A percentile compares a stretch with the other conserved stretches of the same genome.
These are phyloP conservation scores for Cochlearia excelsa DNA, from an alignment of 345 rosid species.

Conservation along the genomic window DNA sequence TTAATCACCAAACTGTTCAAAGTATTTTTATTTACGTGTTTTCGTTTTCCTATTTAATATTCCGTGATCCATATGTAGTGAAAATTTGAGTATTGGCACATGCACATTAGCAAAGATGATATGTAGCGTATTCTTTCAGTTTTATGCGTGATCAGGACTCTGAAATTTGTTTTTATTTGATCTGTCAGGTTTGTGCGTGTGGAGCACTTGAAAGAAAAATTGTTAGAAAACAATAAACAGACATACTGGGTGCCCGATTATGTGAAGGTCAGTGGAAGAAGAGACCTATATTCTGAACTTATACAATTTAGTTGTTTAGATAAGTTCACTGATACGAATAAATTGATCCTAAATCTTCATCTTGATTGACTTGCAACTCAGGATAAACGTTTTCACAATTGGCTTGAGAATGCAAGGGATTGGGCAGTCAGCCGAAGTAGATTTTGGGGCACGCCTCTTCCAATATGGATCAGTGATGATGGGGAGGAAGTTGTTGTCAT, in stretches of 20 bases:
- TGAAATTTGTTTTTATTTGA: conserved; percentile 22
- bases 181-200: conserved; percentile 81
- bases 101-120: conserved; percentile 7
- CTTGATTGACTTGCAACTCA: conserved; percentile 34
- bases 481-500: conserved; percentile 70
- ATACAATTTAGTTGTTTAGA: conserved; percentile 13
- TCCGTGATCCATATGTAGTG: not conserved
- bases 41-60: conserved; percentile 13
- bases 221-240: conserved; percentile 79
- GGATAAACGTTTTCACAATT: conserved; percentile 98
- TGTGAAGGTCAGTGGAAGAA: conserved; percentile 67
- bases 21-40: conserved; percentile 1
- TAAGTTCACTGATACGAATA: conserved; percentile 6
- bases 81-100: conserved; percentile 8
- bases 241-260: conserved; percentile 98
- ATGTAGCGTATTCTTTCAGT: conserved; percentile 8
- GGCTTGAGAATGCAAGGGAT: conserved; percentile 99
- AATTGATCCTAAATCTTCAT: conserved; percentile 11
- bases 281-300: not conserved
- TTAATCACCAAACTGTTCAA: not conserved
- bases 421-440: conserved; percentile 99
- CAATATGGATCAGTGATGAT: conserved; percentile 89
- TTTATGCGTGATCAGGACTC: conserved; percentile 17
- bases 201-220: conserved; percentile 68
- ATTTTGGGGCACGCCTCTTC: conserved; percentile 99